These are phyloP conservation scores for Exidia glandulosa DNA, from an alignment of 768 basidiomycete genomes.

Conservation along the genomic window DNA sequence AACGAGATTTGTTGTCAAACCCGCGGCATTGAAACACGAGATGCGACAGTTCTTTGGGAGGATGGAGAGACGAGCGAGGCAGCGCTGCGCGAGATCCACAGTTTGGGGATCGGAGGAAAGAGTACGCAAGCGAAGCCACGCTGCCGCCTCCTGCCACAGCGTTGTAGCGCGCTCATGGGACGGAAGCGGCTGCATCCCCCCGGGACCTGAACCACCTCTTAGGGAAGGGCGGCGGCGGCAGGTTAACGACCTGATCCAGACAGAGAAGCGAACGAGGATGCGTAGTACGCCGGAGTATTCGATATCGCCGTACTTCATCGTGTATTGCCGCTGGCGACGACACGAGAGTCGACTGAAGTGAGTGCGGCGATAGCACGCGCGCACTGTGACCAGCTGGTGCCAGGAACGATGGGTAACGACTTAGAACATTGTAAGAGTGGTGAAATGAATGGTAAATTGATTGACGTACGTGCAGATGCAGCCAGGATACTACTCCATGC, in stretches of 20 bases:
- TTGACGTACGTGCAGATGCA: too few species aligned
- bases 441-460: too few species aligned
- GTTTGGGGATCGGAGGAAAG: background rate
- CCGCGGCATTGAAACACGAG: background rate
- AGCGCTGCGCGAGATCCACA: background rate
- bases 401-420: too few species aligned
- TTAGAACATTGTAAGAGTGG: too few species aligned
- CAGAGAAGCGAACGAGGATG: background rate
- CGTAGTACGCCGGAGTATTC: background rate
- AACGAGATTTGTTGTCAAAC: background rate
- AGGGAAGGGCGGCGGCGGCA: too few species aligned
- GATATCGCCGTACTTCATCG: background rate
- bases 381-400: background rate
- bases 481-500: too few species aligned
- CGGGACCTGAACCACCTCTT: background rate
- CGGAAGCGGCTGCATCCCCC: background rate
- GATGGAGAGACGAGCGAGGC: background rate
- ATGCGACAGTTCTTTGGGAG: background rate
- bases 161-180: background rate
- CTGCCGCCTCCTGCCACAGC: background rate
- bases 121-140: background rate
- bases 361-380: background rate
- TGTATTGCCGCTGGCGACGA: background rate
- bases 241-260: background rate
- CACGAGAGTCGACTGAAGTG: background rate